Conservation (phyloP, 176 grass and related monocot species). For the Elaeis guineensis region DNA sequence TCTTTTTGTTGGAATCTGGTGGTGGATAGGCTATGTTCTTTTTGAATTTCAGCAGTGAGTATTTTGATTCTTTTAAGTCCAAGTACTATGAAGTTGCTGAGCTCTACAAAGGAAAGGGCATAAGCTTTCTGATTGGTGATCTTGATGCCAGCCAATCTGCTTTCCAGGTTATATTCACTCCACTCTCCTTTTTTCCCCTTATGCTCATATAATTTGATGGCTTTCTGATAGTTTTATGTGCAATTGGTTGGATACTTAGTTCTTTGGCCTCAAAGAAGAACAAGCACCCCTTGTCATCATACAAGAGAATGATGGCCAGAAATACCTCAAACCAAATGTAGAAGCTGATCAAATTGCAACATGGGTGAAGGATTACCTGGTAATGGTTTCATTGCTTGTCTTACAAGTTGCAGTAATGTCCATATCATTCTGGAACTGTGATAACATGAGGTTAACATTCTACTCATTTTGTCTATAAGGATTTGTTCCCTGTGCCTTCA, state of each 20-base stretch:
- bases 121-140: conserved; percentile 85
- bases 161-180: conserved; percentile 45
- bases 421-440: too few relatives aligned
- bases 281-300: conserved; percentile 59
- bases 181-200: conserved; percentile 3
- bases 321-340: conserved; percentile 73
- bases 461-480: too few relatives aligned
- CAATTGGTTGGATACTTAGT: conserved; percentile 37
- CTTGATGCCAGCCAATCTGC: conserved; percentile 40
- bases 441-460: too few relatives aligned
- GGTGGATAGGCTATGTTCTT: conserved; percentile 79
- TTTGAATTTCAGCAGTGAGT: conserved; percentile 46
- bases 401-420: too few relatives aligned
- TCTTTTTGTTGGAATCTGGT: conserved; percentile 2
- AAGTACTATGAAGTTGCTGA: conserved; percentile 53
- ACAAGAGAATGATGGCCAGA: conserved; percentile 38
- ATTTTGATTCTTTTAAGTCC: conserved; percentile 50
- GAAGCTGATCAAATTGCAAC: conserved; percentile 58
- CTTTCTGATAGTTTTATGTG: conserved; percentile 8
- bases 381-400: conserved; percentile 10
- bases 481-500: too few relatives aligned
- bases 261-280: conserved; percentile 66
- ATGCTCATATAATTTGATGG: neutral
- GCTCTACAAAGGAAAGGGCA: conserved; percentile 52
- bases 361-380: conserved; percentile 74